Percentiles rank a stretch among this genome's conserved stretches.
Conservation (phyloP, 169 alveolate genomes). For the Cryptosporidium viatorum region DNA sequence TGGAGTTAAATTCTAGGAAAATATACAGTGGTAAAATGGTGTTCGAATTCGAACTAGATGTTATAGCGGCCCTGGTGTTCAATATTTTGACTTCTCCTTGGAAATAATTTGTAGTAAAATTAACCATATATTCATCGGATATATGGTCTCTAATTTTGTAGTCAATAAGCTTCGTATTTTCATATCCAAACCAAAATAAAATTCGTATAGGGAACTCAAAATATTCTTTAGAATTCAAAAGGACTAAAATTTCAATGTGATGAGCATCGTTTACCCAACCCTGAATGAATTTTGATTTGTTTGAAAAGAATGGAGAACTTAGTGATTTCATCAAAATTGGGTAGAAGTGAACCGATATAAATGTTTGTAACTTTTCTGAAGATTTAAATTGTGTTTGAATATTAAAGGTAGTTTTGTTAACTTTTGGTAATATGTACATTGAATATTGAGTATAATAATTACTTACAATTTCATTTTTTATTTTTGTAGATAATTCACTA, state of each 20-base stretch:
- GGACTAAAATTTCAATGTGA: not conserved
- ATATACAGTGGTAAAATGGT: not conserved
- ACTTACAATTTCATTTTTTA: not conserved
- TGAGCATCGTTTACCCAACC: not conserved
- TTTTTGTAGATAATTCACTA: not conserved
- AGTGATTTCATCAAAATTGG: constrained; percentile 26
- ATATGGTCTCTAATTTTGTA: not conserved
- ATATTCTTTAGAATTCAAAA: not conserved
- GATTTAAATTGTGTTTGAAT: not conserved
- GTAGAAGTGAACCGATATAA: constrained; percentile 3
- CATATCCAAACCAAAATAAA: constrained; percentile 57
- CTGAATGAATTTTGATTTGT: not conserved
- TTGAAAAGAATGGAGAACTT: constrained; percentile 37
- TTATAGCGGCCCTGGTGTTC: too few relatives aligned
- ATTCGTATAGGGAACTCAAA: constrained; percentile 11
- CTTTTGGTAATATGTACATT: not conserved
- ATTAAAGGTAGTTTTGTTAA: not conserved
- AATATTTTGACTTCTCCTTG: constrained; percentile 19
- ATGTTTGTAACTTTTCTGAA: not conserved
- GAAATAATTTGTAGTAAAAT: constrained; percentile 6
- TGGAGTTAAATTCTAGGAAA: constrained; percentile 18
- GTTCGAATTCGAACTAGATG: not conserved
- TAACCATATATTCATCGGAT: constrained; percentile 15
- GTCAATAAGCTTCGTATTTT: constrained; percentile 16
- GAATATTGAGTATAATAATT: not conserved